Evolutionary conservation across 805 yeast genomes (phyloP).

Genomic region (Lachancea sp.): DNA sequence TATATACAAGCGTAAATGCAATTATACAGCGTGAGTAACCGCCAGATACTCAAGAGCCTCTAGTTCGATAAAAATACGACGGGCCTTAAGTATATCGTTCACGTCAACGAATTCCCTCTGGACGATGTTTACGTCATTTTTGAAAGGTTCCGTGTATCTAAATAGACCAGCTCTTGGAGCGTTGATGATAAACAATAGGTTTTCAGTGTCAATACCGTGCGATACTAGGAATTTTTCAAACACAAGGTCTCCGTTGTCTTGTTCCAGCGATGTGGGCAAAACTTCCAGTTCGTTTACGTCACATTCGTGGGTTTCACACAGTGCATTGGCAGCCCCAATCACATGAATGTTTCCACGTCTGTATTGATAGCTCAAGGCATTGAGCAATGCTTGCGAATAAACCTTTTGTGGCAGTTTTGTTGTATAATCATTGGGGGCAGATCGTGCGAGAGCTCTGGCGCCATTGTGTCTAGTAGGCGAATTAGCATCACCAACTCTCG

Average conservation of each 20-base stretch:
- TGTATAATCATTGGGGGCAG: conserved; percentile 84
- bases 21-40: conserved; percentile 17
- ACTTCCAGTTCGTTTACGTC: conserved; percentile 23
- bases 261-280: conserved; percentile 36
- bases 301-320: conserved; percentile 13
- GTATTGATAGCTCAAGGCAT: conserved; percentile 78
- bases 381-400: conserved; percentile 68
- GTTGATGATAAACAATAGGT: conserved; percentile 63
- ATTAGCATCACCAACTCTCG: conserved; percentile 93
- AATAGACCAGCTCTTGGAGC: conserved; percentile 55
- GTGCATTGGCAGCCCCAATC: conserved; percentile 46
- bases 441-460: conserved; percentile 81
- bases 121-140: conserved; percentile 54
- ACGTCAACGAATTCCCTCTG: conserved; percentile 76
- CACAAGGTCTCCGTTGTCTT: conserved; percentile 36
- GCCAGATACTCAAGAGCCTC: conserved; percentile 62
- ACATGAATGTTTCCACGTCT: conserved; percentile 65
- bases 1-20: conserved; percentile 8
- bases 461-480: conserved; percentile 90
- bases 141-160: conserved; percentile 47
- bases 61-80: conserved; percentile 65
- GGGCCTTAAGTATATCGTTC: conserved; percentile 75
- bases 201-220: conserved; percentile 42
- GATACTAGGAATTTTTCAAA: conserved; percentile 42
- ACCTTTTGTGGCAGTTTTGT: conserved; percentile 68